These are phyloP conservation scores for Harringtonia aguacate DNA, from an alignment of 2,329 filamentous ascomycete species.

Conservation along the genomic window DNA sequence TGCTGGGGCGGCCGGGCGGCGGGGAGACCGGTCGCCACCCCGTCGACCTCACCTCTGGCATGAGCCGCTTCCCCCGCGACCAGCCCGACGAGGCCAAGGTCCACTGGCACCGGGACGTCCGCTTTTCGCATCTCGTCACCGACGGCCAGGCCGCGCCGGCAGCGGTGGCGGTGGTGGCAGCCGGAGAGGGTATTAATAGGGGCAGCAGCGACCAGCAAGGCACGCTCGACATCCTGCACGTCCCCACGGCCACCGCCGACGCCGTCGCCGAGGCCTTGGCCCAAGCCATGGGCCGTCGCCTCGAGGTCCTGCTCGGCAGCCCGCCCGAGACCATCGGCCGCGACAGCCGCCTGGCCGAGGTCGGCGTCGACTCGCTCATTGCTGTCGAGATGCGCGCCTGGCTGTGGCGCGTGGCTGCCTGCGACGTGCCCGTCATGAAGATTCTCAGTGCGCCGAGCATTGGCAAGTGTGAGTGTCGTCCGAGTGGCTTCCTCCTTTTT, in stretches of 20 bases:
- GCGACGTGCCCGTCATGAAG: slow-evolving; percentile 35
- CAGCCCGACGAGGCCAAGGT: slow-evolving; percentile 16
- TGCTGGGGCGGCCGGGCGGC: slow-evolving; percentile 23
- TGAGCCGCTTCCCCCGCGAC: slow-evolving; percentile 25
- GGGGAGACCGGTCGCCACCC: background rate
- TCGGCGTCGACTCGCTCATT: slow-evolving; percentile 30
- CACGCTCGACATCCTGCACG: too few species aligned
- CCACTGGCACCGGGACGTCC: slow-evolving; percentile 32
- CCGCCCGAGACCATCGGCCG: slow-evolving; percentile 18
- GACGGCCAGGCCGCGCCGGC: slow-evolving; percentile 6
- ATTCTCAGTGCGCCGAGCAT: slow-evolving; percentile 25
- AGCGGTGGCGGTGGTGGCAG: too few species aligned
- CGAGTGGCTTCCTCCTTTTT: too few species aligned
- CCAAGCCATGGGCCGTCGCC: slow-evolving; percentile 12
- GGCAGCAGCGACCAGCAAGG: too few species aligned
- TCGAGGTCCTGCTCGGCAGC: slow-evolving; percentile 21
- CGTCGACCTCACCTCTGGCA: slow-evolving; percentile 27
- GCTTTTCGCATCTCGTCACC: slow-evolving; percentile 28
- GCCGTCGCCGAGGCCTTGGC: slow-evolving; percentile 1
- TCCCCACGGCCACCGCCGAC: too few species aligned
- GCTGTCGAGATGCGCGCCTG: slow-evolving; percentile 32
- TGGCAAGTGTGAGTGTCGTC: slow-evolving; percentile 13
- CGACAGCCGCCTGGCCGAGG: slow-evolving; percentile 21
- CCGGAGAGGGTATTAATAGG: too few species aligned
- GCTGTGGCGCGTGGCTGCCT: slow-evolving; percentile 29